Conservation (phyloP, 1,139 yeast species). For the Pichia sp. region DNA sequence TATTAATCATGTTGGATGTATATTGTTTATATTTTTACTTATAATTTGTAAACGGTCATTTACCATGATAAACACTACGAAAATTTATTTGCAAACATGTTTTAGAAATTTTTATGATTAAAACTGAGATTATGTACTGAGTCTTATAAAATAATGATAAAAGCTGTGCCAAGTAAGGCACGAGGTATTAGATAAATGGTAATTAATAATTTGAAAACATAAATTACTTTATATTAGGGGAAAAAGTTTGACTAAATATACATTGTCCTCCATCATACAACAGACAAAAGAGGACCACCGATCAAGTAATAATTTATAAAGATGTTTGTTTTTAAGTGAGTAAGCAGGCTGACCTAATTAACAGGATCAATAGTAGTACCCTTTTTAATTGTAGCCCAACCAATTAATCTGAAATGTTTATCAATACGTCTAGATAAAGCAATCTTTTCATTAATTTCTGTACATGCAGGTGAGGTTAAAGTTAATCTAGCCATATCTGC, state of each 20-base stretch:
- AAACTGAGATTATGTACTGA: too few species aligned
- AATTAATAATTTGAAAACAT: slow-evolving; percentile 1
- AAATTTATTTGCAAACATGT: too few species aligned
- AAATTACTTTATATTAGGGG: slow-evolving; percentile 9
- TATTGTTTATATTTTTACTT: too few species aligned
- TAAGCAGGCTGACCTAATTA: slow-evolving; percentile 29
- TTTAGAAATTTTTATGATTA: too few species aligned
- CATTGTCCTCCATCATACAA: slow-evolving; percentile 9
- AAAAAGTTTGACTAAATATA: slow-evolving; percentile 11
- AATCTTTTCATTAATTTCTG: slow-evolving; percentile 95
- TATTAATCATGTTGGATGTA: too few species aligned
- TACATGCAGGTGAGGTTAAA: slow-evolving; percentile 97
- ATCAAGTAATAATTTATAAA: not conserved
- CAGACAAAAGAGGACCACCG: not conserved
- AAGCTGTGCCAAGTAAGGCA: too few species aligned
- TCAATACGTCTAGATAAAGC: slow-evolving; percentile 98
- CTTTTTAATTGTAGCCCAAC: slow-evolving; percentile 98
- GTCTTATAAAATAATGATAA: too few species aligned
- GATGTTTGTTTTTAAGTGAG: too few species aligned
- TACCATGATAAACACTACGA: too few species aligned
- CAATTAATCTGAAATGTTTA: slow-evolving; percentile 99
- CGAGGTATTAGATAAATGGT: too few species aligned
- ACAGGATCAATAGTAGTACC: slow-evolving; percentile 83
- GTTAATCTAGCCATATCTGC: slow-evolving; percentile 99
- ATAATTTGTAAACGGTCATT: too few species aligned